A percentile compares a stretch with the other conserved stretches of the same genome.
phyloP scores from a whole-genome alignment of 805 yeast genomes.

The Yarrowia bubula region DNA sequence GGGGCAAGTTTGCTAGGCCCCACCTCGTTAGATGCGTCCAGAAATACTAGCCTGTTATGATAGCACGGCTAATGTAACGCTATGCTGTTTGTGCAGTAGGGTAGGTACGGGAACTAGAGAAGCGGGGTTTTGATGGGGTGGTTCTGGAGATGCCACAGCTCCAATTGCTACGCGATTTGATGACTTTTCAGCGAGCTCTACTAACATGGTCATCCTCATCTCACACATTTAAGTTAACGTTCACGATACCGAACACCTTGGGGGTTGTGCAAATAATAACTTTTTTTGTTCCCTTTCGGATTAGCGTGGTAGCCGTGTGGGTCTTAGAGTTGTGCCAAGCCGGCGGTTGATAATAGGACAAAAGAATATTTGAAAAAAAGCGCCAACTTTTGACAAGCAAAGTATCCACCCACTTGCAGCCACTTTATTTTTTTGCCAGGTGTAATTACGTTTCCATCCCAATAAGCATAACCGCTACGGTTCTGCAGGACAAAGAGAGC shows the following conservation, averaged over 20 bases:
- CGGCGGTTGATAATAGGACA: not conserved
- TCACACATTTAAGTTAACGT: not conserved
- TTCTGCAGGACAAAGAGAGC: constrained; percentile 9
- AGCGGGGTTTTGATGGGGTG: too few relatives aligned
- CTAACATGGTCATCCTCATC: not conserved
- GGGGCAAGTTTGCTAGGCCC: too few relatives aligned
- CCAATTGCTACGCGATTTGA: not conserved
- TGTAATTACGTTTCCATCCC: too few relatives aligned
- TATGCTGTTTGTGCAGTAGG: too few relatives aligned
- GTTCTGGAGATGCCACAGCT: not conserved
- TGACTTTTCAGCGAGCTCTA: not conserved
- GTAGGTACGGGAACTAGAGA: too few relatives aligned
- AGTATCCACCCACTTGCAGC: not conserved
- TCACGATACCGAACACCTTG: not conserved
- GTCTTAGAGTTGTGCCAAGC: constrained; percentile 1
- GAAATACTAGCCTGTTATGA: too few relatives aligned
- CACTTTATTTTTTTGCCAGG: too few relatives aligned
- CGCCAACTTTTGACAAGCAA: not conserved
- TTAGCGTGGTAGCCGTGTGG: constrained; percentile 4
- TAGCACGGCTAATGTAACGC: too few relatives aligned
- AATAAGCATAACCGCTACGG: constrained; percentile 13
- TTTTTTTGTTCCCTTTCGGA: too few relatives aligned
- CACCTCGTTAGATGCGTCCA: too few relatives aligned
- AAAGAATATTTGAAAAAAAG: not conserved
- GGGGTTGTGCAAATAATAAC: not conserved